These are phyloP conservation scores for Biscogniauxia sp. DNA, from an alignment of 2,329 filamentous ascomycete genomes.

Conservation along the genomic window DNA sequence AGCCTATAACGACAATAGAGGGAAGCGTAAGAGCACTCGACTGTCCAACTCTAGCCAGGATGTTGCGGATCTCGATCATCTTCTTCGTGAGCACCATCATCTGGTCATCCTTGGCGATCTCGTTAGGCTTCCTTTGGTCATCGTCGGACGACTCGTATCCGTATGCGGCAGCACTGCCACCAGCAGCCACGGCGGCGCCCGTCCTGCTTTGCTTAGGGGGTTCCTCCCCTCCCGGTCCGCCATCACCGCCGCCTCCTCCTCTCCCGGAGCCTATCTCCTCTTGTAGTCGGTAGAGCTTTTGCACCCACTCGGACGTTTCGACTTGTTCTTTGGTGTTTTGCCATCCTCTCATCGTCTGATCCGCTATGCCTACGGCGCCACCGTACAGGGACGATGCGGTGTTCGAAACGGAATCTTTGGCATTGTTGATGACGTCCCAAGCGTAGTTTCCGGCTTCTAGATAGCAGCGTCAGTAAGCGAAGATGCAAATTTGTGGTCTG, in stretches of 20 bases:
- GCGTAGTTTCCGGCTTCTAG: slow-evolving; percentile 49
- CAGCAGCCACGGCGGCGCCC: slow-evolving; percentile 62
- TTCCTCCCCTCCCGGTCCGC: slow-evolving; percentile 49
- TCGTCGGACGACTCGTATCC: slow-evolving; percentile 71
- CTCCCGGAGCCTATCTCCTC: slow-evolving; percentile 56
- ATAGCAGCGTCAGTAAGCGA: slow-evolving; percentile 5
- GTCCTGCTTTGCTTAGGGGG: slow-evolving; percentile 58
- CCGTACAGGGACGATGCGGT: slow-evolving; percentile 70
- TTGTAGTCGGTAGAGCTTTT: slow-evolving; percentile 64
- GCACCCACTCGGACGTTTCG: slow-evolving; percentile 72
- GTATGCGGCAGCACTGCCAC: slow-evolving; percentile 74
- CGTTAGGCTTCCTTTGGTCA: slow-evolving; percentile 58
- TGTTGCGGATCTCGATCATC: slow-evolving; percentile 97
- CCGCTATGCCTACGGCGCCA: slow-evolving; percentile 70
- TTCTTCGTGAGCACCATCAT: slow-evolving; percentile 99
- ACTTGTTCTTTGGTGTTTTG: slow-evolving; percentile 77
- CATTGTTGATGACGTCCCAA: slow-evolving; percentile 70
- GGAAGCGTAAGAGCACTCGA: slow-evolving; percentile 84
- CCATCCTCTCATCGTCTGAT: slow-evolving; percentile 79
- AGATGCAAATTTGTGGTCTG: not conserved
- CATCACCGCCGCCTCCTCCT: slow-evolving; percentile 14
- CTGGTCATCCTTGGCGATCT: slow-evolving; percentile 83
- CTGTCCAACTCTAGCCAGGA: slow-evolving; percentile 88
- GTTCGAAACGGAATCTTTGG: slow-evolving; percentile 67
- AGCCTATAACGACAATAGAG: slow-evolving; percentile 98